phyloP scores from a whole-genome alignment of 2,329 filamentous ascomycete species.

The Fusarium miscanthi region DNA sequence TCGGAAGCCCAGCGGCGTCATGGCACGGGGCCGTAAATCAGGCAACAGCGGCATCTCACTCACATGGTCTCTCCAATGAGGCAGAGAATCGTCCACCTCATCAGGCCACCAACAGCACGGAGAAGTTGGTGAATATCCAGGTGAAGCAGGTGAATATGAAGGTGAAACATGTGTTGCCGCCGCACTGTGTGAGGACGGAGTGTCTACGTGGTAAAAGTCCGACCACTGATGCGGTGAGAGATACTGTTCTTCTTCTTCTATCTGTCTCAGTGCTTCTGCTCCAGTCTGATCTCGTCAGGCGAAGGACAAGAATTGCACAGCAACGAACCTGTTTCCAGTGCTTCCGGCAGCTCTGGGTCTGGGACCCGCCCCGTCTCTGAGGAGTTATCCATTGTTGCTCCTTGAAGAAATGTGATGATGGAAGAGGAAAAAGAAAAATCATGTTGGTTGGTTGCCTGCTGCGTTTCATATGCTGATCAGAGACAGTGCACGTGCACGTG shows the following conservation, averaged over 20 bases:
- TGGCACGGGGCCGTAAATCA: background rate
- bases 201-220: background rate
- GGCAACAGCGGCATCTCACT: background rate
- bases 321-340: background rate
- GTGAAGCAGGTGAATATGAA: background rate
- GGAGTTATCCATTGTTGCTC: background rate
- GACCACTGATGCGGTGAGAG: background rate
- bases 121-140: background rate
- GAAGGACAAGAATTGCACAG: background rate
- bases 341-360: background rate
- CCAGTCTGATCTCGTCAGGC: background rate
- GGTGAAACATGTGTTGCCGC: background rate
- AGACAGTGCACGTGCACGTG: background rate
- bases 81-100: background rate
- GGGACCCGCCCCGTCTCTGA: no score
- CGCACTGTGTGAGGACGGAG: background rate
- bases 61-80: background rate
- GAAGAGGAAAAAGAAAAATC: background rate
- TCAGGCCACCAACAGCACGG: background rate
- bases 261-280: background rate
- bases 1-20: background rate
- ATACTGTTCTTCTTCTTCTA: background rate
- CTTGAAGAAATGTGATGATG: background rate
- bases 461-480: background rate
- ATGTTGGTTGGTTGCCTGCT: background rate